A percentile compares a stretch with the other conserved stretches of the same genome.
phyloP scores from a whole-genome alignment of 2,329 filamentous ascomycete species.

The Trichoderma simmonsii region DNA sequence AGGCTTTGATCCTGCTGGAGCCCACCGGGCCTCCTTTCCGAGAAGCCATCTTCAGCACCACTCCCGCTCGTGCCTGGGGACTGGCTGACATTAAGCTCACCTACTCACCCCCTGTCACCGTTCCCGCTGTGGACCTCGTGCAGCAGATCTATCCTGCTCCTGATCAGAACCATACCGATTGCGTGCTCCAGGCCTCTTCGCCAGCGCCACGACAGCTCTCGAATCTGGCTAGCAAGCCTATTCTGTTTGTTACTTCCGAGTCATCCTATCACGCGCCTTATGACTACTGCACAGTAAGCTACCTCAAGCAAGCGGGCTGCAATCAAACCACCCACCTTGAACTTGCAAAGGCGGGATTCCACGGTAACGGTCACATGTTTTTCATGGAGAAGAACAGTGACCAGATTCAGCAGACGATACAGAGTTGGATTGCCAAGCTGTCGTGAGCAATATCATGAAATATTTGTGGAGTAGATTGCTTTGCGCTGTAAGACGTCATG shows the following conservation, averaged over 20 bases:
- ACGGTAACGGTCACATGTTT: slow-evolving; percentile 47
- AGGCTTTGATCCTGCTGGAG: slow-evolving; percentile 44
- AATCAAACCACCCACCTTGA: slow-evolving; percentile 33
- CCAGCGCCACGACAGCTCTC: slow-evolving; percentile 21
- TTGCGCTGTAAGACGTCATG: neutral
- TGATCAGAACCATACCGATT: slow-evolving; percentile 25
- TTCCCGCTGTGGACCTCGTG: slow-evolving; percentile 35
- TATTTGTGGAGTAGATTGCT: neutral
- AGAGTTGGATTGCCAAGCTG: slow-evolving; percentile 24
- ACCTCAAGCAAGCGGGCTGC: slow-evolving; percentile 43
- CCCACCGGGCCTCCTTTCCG: slow-evolving; percentile 47
- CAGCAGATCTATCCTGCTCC: slow-evolving; percentile 28
- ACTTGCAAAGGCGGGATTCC: slow-evolving; percentile 38
- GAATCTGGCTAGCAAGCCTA: slow-evolving; percentile 21
- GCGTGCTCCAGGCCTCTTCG: slow-evolving; percentile 33
- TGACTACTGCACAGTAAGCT: slow-evolving; percentile 42
- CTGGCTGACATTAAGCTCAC: slow-evolving; percentile 48
- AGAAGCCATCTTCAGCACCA: slow-evolving; percentile 38
- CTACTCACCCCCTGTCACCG: slow-evolving; percentile 42
- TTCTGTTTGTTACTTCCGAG: slow-evolving; percentile 34
- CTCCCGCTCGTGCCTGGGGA: slow-evolving; percentile 40
- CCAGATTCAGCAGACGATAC: slow-evolving; percentile 31
- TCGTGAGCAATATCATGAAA: neutral
- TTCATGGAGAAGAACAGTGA: slow-evolving; percentile 49
- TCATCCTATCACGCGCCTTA: slow-evolving; percentile 46